phyloP scores from a whole-genome alignment of 1,284 basidiomycete species.

The Marasmius oreades region DNA sequence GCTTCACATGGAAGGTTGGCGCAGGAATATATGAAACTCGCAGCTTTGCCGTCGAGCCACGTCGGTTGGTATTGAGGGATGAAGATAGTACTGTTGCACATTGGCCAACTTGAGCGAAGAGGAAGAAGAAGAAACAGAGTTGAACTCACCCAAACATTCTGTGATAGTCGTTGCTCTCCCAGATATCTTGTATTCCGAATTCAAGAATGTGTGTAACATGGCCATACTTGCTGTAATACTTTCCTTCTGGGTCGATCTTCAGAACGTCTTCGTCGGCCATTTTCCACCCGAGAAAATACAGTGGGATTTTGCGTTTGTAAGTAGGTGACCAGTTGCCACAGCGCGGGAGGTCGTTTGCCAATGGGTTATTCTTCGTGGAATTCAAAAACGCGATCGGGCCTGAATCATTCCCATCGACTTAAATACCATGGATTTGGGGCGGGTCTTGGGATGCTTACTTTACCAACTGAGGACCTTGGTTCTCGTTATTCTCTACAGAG shows the following conservation, averaged over 20 bases:
- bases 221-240: not conserved
- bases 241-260: not conserved
- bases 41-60: not conserved
- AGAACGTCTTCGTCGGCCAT: not conserved
- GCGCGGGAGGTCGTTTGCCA: not conserved
- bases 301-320: not conserved
- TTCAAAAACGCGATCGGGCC: not conserved
- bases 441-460: not conserved
- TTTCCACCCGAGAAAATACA: not conserved
- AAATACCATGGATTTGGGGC: not conserved
- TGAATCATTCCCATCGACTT: not conserved
- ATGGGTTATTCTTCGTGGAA: not conserved
- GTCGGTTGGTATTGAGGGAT: not conserved
- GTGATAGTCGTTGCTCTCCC: not conserved
- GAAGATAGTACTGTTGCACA: not conserved
- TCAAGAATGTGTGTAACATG: not conserved
- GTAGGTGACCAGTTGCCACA: not conserved
- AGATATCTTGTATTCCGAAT: not conserved
- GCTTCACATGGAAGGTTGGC: not conserved
- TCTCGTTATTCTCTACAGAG: too few relatives aligned
- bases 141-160: not conserved
- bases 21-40: not conserved
- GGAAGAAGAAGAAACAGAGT: not conserved
- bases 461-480: too few relatives aligned
- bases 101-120: not conserved